A percentile compares a stretch with the other conserved stretches of the same genome.
phyloP scores from a whole-genome alignment of 129 eudicot species.

The Tagetes patula region DNA sequence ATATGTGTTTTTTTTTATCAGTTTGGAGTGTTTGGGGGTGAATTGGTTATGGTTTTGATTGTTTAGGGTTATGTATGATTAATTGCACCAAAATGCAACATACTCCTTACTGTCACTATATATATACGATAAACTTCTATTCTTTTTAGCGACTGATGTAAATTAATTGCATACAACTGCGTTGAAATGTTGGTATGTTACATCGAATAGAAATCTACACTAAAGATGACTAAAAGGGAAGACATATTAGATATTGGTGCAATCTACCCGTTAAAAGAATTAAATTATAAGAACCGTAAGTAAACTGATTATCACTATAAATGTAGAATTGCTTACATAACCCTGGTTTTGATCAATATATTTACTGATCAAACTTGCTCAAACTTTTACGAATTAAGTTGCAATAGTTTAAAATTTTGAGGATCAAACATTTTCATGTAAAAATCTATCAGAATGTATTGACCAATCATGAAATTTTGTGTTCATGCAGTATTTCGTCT shows the following conservation, averaged over 20 bases:
- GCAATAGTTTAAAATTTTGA: not conserved
- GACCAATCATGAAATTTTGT: slow-evolving; percentile 13
- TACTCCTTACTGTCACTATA: not conserved
- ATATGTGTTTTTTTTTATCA: not conserved
- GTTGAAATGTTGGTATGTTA: not conserved
- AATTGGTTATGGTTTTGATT: not conserved
- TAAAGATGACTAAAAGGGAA: not conserved
- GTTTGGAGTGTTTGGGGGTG: not conserved
- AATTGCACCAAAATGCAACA: not conserved
- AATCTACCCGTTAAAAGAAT: not conserved
- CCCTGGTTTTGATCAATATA: not conserved
- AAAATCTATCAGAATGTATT: slow-evolving; percentile 1
- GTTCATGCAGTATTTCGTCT: slow-evolving; percentile 53
- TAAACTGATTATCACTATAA: not conserved
- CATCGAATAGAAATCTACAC: not conserved
- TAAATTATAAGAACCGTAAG: not conserved
- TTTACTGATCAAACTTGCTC: not conserved
- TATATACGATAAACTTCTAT: not conserved
- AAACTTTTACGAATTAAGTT: slow-evolving; percentile 2
- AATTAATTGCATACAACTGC: not conserved
- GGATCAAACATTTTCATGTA: slow-evolving; percentile 1
- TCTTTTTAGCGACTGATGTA: not conserved
- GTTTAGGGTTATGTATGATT: not conserved
- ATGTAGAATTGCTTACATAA: not conserved
- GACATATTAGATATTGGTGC: not conserved